Conservation (phyloP, 2,329 filamentous ascomycete genomes). For the Monosporascus sp. region DNA sequence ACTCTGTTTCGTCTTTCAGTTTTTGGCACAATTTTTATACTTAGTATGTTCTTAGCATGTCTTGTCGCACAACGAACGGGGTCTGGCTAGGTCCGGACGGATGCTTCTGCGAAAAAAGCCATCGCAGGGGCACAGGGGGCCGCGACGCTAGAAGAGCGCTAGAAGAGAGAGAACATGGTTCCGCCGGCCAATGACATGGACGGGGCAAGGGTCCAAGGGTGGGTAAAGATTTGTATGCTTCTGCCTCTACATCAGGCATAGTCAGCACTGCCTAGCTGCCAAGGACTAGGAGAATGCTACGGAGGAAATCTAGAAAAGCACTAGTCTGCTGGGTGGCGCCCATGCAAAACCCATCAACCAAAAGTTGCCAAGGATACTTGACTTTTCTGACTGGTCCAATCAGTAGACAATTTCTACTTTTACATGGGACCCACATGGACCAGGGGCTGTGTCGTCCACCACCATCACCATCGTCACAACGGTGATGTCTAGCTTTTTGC, state of each 20-base stretch:
- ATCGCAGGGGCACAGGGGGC: conserved; percentile 6
- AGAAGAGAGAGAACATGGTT: conserved; percentile 24
- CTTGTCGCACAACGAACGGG: conserved; percentile 8
- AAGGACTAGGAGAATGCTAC: not conserved
- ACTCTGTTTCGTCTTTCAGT: too few relatives aligned
- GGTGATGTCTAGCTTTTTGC: too few relatives aligned
- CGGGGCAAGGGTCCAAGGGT: not conserved
- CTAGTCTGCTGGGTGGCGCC: not conserved
- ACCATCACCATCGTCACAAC: too few relatives aligned
- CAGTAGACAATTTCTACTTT: not conserved
- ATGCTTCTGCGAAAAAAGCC: not conserved
- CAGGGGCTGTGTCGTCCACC: not conserved
- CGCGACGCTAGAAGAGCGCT: conserved; percentile 33
- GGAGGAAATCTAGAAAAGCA: not conserved
- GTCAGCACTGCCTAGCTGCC: not conserved
- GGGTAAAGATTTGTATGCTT: not conserved
- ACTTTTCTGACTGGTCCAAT: not conserved
- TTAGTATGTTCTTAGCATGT: too few relatives aligned
- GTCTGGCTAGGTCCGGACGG: not conserved
- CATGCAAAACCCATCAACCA: not conserved
- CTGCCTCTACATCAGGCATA: not conserved
- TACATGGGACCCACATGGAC: not conserved
- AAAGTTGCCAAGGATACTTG: not conserved
- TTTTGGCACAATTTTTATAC: too few relatives aligned
- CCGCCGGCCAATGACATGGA: conserved; percentile 18